Evolutionary conservation across 164 flowering plant genomes (phyloP).

Genomic region (Tetrastigma voinierianum): DNA sequence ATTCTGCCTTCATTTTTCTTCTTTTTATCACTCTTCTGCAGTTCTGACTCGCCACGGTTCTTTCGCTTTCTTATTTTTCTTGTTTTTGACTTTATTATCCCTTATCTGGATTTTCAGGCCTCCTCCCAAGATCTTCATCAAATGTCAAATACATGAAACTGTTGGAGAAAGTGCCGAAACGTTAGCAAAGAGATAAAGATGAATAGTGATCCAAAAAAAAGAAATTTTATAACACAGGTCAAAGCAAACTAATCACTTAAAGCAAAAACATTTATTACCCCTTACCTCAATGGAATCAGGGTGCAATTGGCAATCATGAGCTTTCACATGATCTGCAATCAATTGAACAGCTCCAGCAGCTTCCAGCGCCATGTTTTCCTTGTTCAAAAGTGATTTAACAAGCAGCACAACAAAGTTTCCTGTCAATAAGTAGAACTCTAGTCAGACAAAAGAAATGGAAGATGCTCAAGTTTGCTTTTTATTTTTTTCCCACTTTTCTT

Average conservation of each 20-base stretch:
- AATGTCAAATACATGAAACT: conserved; percentile 78
- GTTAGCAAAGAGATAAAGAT: no score
- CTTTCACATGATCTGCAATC: conserved; percentile 80
- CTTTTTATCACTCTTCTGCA: conserved; percentile 55
- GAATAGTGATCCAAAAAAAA: not conserved
- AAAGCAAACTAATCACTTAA: no score
- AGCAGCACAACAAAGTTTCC: conserved; percentile 78
- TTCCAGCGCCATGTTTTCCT: conserved; percentile 96
- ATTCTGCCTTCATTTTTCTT: conserved; percentile 55
- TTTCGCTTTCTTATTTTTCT: conserved; percentile 44
- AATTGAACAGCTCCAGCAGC: conserved; percentile 78
- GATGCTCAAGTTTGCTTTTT: no score
- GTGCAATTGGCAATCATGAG: conserved; percentile 72
- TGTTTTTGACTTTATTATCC: conserved; percentile 37
- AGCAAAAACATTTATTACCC: no score
- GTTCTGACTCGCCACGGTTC: conserved; percentile 39
- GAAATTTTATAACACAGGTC: no score
- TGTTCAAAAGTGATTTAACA: conserved; percentile 81
- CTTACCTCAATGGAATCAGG: conserved; percentile 88
- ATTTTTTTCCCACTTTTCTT: no score
- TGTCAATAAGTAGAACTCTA: conserved; percentile 24
- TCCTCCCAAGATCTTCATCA: conserved; percentile 87
- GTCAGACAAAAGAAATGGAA: not conserved
- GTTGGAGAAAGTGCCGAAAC: conserved; percentile 13
- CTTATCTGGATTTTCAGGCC: conserved; percentile 26